Conservation (phyloP, 768 basidiomycete species). For the Panellus pusillus region DNA sequence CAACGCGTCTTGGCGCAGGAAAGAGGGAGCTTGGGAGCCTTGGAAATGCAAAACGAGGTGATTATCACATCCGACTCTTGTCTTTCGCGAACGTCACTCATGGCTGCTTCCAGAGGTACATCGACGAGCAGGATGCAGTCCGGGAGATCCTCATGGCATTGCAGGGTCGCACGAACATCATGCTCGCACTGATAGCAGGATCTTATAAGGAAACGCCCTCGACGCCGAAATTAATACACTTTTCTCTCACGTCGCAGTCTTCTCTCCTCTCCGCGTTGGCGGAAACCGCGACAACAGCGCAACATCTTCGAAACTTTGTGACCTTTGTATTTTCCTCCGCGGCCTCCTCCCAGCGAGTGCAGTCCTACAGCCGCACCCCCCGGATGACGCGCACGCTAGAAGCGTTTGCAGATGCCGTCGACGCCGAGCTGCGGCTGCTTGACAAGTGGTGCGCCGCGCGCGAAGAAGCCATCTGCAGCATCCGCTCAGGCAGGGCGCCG, state of each 20-base stretch:
- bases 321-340: slow-evolving; percentile 43
- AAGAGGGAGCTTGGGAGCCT: slow-evolving; percentile 33
- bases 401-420: slow-evolving; percentile 78
- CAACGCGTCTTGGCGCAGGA: slow-evolving; percentile 38
- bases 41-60: slow-evolving; percentile 48
- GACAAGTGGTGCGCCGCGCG: slow-evolving; percentile 68
- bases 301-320: slow-evolving; percentile 65
- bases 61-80: background rate
- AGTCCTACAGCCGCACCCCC: slow-evolving; percentile 13
- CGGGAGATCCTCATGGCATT: slow-evolving; percentile 75
- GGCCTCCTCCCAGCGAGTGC: slow-evolving; percentile 14
- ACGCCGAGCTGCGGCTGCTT: slow-evolving; percentile 55
- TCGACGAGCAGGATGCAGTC: slow-evolving; percentile 73
- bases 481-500: slow-evolving; percentile 47
- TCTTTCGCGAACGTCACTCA: background rate
- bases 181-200: slow-evolving; percentile 43
- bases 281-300: slow-evolving; percentile 55
- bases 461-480: slow-evolving; percentile 68
- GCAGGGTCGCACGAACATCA: slow-evolving; percentile 67
- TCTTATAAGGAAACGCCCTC: slow-evolving; percentile 47
- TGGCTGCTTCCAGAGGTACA: slow-evolving; percentile 50
- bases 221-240: slow-evolving; percentile 62
- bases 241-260: slow-evolving; percentile 61
- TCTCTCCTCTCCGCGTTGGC: slow-evolving; percentile 66
- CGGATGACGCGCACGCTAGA: slow-evolving; percentile 64